Evolutionary conservation across 352 stramenopile species (phyloP).

Genomic region (Phytophthora pisi): DNA sequence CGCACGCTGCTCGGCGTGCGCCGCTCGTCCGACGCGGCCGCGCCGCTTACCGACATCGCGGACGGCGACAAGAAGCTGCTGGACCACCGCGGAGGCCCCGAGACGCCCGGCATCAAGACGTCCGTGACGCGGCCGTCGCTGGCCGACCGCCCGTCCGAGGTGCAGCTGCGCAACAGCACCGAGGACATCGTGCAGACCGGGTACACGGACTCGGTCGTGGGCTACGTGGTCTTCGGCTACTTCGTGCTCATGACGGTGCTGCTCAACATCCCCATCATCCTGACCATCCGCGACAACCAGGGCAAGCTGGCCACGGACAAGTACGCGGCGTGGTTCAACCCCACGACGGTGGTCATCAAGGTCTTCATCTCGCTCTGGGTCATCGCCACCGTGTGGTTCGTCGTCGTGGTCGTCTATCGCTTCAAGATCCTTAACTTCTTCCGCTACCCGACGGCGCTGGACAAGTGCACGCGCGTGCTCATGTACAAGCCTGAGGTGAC

Average conservation of each 20-base stretch:
- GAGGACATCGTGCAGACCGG: slow-evolving; percentile 62
- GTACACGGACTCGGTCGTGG: slow-evolving; percentile 49
- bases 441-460: slow-evolving; percentile 45
- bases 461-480: slow-evolving; percentile 53
- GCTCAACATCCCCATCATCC: slow-evolving; percentile 61
- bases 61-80: slow-evolving; percentile 61
- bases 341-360: slow-evolving; percentile 55
- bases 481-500: slow-evolving; percentile 67
- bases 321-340: slow-evolving; percentile 61
- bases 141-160: slow-evolving; percentile 49
- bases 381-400: slow-evolving; percentile 58
- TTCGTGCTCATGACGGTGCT: slow-evolving; percentile 60
- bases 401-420: slow-evolving; percentile 47
- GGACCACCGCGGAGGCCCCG: slow-evolving; percentile 57
- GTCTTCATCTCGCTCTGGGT: slow-evolving; percentile 71
- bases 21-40: slow-evolving; percentile 15
- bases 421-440: slow-evolving; percentile 70
- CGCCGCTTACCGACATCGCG: slow-evolving; percentile 27
- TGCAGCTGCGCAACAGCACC: slow-evolving; percentile 47
- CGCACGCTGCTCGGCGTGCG: slow-evolving; percentile 25
- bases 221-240: slow-evolving; percentile 60
- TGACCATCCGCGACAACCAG: slow-evolving; percentile 64
- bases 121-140: slow-evolving; percentile 42
- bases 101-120: slow-evolving; percentile 46
- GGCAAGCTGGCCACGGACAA: slow-evolving; percentile 49